A percentile compares a stretch with the other conserved stretches of the same genome.
Evolutionary conservation across 2,329 filamentous ascomycete genomes (phyloP).

Genomic region (Trichothecium sympodiale): DNA sequence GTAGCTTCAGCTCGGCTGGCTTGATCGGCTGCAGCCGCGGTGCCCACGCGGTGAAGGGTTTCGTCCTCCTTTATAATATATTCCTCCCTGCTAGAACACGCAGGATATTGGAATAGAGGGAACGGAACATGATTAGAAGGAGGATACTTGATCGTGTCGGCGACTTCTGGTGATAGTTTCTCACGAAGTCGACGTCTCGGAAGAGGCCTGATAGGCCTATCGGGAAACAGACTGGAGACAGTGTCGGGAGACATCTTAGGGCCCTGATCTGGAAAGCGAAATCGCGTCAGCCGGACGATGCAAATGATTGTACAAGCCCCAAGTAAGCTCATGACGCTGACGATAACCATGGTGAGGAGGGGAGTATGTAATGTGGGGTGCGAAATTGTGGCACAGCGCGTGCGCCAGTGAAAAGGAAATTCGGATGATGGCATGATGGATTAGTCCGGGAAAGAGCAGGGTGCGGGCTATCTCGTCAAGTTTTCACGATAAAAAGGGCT

Average conservation of each 20-base stretch:
- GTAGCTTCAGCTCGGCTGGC: conserved; percentile 12
- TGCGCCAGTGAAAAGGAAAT: too few relatives aligned
- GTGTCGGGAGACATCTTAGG: conserved; percentile 60
- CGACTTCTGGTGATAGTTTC: conserved; percentile 74
- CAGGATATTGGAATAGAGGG: conserved; percentile 57
- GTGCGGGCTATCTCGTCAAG: too few relatives aligned
- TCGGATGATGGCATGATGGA: too few relatives aligned
- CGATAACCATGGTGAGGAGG: not conserved
- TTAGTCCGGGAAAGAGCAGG: too few relatives aligned
- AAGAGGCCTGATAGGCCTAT: conserved; percentile 85
- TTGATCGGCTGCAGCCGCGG: conserved; percentile 8
- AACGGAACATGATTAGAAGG: conserved; percentile 59
- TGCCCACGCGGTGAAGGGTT: not conserved
- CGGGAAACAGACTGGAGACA: conserved; percentile 69
- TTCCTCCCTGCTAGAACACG: conserved; percentile 44
- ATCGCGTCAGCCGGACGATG: conserved; percentile 1
- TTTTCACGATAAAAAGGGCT: too few relatives aligned
- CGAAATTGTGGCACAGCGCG: not conserved
- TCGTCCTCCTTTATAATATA: not conserved
- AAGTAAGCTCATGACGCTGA: not conserved
- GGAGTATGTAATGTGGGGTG: not conserved
- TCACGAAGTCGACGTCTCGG: conserved; percentile 83
- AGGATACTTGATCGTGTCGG: conserved; percentile 72
- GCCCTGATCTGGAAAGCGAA: conserved; percentile 26
- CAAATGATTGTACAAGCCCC: not conserved